Evolutionary conservation across 1,284 basidiomycete species (phyloP).

Genomic region (Anthracocystis setariae): DNA sequence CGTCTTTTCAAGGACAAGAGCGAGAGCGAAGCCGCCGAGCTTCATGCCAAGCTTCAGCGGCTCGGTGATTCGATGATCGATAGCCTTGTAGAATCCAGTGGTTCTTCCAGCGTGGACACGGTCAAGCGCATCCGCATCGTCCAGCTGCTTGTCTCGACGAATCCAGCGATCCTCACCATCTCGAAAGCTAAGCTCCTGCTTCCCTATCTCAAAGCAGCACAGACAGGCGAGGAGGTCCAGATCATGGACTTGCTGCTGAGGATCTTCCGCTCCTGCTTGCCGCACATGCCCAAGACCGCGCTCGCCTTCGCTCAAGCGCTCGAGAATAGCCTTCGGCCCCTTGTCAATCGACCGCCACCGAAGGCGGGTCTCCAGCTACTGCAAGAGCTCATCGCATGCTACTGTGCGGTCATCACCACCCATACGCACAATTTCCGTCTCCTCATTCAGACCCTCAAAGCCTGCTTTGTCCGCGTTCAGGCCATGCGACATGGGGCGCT

Average conservation of each 20-base stretch:
- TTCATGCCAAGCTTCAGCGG: conserved; percentile 77
- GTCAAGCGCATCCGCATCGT: conserved; percentile 77
- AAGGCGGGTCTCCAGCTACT: conserved; percentile 48
- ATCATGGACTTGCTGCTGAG: conserved; percentile 71
- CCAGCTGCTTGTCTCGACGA: conserved; percentile 80
- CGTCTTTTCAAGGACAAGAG: conserved; percentile 66
- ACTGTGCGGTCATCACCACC: conserved; percentile 83
- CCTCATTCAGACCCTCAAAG: conserved; percentile 74
- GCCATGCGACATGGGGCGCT: conserved; percentile 33
- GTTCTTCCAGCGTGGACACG: conserved; percentile 70
- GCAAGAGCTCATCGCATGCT: conserved; percentile 89
- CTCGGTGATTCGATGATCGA: conserved; percentile 86
- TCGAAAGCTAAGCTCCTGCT: conserved; percentile 82
- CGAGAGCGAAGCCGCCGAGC: conserved; percentile 59
- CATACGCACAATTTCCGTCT: conserved; percentile 85
- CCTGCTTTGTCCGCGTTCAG: conserved; percentile 47
- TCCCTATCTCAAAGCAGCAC: conserved; percentile 84
- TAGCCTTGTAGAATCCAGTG: conserved; percentile 83
- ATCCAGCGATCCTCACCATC: conserved; percentile 82
- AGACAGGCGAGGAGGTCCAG: conserved; percentile 81
- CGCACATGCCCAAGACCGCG: conserved; percentile 76
- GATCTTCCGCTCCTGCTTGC: conserved; percentile 85
- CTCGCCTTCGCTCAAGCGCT: conserved; percentile 79
- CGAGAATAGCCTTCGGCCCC: conserved; percentile 79
- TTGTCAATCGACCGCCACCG: conserved; percentile 78